These are phyloP conservation scores for Hirschfeldia incana DNA, from an alignment of 345 rosid genomes.

Conservation along the genomic window DNA sequence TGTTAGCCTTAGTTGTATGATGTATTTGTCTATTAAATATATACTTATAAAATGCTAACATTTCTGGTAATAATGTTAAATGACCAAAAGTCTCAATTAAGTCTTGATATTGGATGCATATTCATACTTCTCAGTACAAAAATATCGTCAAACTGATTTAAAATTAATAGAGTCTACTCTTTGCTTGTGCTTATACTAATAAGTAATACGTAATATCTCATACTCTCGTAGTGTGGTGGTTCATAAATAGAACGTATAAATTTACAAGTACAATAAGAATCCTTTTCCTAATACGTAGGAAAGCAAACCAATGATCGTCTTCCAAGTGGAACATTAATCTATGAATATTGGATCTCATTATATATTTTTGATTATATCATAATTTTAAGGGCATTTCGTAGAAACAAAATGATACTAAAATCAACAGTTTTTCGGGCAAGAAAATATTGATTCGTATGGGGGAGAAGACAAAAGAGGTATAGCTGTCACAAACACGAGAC, in stretches of 20 bases:
- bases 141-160: not conserved
- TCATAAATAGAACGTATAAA: conserved; percentile 9
- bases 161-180: not conserved
- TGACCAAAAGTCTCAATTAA: not conserved
- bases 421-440: conserved; percentile 3
- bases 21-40: not conserved
- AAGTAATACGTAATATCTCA: not conserved
- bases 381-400: conserved; percentile 11
- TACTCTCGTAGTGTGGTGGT: not conserved
- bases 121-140: no score
- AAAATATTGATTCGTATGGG: conserved; percentile 6
- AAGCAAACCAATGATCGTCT: conserved; percentile 19
- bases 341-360: conserved; percentile 13
- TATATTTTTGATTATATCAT: not conserved
- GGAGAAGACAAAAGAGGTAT: conserved; percentile 36
- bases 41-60: not conserved
- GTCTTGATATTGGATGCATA: not conserved
- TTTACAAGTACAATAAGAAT: conserved; percentile 23
- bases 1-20: not conserved
- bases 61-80: not conserved
- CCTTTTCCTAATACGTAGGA: conserved; percentile 30
- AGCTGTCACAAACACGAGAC: conserved; percentile 45
- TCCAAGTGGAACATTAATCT: conserved; percentile 8
- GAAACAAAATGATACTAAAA: conserved; percentile 17
- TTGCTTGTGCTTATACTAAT: not conserved